Base-by-base conservation (phyloP, 805 yeast genomes). In the Zygoascus flipseniorum region DNA sequence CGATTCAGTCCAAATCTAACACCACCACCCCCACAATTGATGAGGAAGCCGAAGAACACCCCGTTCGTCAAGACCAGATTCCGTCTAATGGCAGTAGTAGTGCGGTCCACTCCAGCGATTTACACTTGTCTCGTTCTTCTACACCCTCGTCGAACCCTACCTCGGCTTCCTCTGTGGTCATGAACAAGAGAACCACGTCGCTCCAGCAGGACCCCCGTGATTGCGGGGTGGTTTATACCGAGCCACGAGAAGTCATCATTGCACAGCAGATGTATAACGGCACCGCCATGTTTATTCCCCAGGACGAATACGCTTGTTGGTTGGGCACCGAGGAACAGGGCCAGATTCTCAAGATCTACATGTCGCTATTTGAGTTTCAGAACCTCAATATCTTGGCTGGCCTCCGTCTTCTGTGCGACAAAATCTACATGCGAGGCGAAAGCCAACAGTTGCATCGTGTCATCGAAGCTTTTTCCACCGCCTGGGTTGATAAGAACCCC, bases 381-480 rank as follows among this genome's bases (percentile, higher is more conserved):
- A 74, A 76, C 48, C 61, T 72, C n/a, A 77, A 79, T 53, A 68
- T 88, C 47, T 69, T 86, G 43, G 66, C 68, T 1, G 73, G 89
- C 1, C 73, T 89, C 16, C 71, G 89, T 32, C 66, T 67, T 46
- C 70, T 88, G 32, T 87, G 95, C 59, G 75, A 77, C 41, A 78
- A 75, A 58, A 64, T 88, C n/a, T 85, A 83, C 67, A 75, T 89
- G 61, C 80, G 81, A 62, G 96, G 92, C 6, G 96, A 89, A 68
- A 81, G 93, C 2, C 90, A 85, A 61, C 85, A 84, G 61, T 81
- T 88, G 51, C 93, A 87, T 67, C 76, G 86, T 48, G 77, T 88
- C 31, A 70, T 89, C 53, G 83, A 85, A 45, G 75, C 82, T 2
- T 83, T 86, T 62, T 78, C 93, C 18, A 72, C 73, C 51, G 77